Base-by-base conservation (phyloP, 2,329 filamentous ascomycete species). In the Falciphora oryzae region DNA sequence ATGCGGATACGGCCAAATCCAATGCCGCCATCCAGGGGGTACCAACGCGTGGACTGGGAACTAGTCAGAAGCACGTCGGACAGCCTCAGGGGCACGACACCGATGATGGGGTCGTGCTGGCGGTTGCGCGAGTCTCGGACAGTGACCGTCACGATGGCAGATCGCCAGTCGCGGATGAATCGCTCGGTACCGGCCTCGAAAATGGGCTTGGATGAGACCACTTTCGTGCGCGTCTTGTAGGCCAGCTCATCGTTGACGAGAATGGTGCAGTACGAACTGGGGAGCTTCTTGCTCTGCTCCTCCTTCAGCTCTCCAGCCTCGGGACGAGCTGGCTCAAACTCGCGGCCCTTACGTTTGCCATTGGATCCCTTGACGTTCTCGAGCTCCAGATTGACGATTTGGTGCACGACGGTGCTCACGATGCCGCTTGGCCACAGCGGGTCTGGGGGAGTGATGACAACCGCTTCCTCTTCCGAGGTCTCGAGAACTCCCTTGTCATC, bases 181-280 rank as follows among this genome's bases (percentile, higher is more conserved):
- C 90, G 86, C 73, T 99, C 95, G 0, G 93, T 97, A 66, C 94
- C 94, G 3, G 95, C 93, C 70, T 98, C 97, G 83, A 97, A 98
- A 68, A 98, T 97, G 1, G 95, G 95, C 74, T 96, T 93, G 63
- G 92, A 96, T 50, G 91, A 96, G 10, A 96, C 90, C 4, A 93
- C 93, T 80, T 99, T 98, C 50, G 92, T 87, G 72, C 95, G 87
- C n/a, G 94, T 98, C 72, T 94, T 93, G 80, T 97, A 98, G 25
- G 87, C 85, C 69, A 97, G 77, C 71, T 96, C 88, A 71, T 98
- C 94, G 69, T 97, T 97, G 75, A 91, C 82, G 14, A 95, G 78
- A 64, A 99, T 93, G 1, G 93, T 97, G 78, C 93, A 97, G 78
- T 99, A 99, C 56, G 92, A 91, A 67, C 90, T 97, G 0, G 95